Conservation (phyloP, 106 monocot genomes). For the Dioscorea alata region DNA sequence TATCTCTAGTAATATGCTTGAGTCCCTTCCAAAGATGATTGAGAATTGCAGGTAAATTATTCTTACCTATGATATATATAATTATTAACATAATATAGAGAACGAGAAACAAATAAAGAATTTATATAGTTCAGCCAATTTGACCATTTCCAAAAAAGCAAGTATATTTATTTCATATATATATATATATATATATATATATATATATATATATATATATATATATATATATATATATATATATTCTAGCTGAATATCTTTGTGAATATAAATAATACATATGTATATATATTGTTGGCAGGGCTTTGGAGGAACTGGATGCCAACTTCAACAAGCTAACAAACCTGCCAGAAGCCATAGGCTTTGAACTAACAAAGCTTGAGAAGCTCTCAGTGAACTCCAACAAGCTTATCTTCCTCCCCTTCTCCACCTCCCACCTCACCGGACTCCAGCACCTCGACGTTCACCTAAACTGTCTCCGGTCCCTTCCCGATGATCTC, state of each 20-base stretch:
- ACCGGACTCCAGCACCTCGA: conserved; percentile 48
- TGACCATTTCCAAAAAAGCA: too few relatives aligned
- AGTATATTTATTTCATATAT: too few relatives aligned
- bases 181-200: too few relatives aligned
- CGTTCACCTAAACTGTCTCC: conserved; percentile 66
- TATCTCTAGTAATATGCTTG: conserved; percentile 36
- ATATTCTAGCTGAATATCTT: too few relatives aligned
- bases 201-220: too few relatives aligned
- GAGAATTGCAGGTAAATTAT: conserved; percentile 28
- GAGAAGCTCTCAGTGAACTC: conserved; percentile 44
- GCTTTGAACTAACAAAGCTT: conserved; percentile 62
- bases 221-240: too few relatives aligned
- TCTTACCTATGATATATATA: not conserved
- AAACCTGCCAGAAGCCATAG: conserved; percentile 55
- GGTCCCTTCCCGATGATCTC: conserved; percentile 52
- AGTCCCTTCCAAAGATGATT: conserved; percentile 34
- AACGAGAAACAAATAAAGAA: not conserved
- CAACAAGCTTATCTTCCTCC: conserved; percentile 59
- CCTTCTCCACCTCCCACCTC: conserved; percentile 65
- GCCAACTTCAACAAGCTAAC: conserved; percentile 72
- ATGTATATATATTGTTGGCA: conserved; percentile 4
- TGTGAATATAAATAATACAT: not conserved
- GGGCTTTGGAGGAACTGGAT: conserved; percentile 55
- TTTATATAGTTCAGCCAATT: too few relatives aligned
- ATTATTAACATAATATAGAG: not conserved